Evolutionary conservation across 1,284 basidiomycete species (phyloP).

Genomic region (Mycena sp.): DNA sequence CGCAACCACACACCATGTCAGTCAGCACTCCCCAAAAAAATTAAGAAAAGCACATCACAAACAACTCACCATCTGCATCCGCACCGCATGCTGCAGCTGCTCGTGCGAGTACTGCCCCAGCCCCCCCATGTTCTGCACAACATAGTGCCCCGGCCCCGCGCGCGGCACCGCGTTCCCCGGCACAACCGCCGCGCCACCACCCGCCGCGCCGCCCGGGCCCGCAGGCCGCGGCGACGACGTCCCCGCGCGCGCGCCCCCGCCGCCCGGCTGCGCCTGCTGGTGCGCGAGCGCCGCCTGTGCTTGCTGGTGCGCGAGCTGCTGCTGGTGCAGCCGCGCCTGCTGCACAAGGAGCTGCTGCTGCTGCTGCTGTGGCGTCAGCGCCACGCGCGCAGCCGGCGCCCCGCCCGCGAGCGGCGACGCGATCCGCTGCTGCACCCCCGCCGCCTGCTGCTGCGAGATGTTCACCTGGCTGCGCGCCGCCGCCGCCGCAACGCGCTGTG

Average conservation of each 20-base stretch:
- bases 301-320: slow-evolving; percentile 12
- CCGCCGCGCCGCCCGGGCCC: background rate
- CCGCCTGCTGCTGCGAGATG: slow-evolving; percentile 21
- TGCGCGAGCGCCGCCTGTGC: slow-evolving; percentile 10
- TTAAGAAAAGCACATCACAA: background rate
- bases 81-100: slow-evolving; percentile 23
- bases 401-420: slow-evolving; percentile 20
- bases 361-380: slow-evolving; percentile 13
- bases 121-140: slow-evolving; percentile 14
- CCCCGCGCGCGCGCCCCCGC: slow-evolving; percentile 7
- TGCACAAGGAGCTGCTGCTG: slow-evolving; percentile 15
- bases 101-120: slow-evolving; percentile 19
- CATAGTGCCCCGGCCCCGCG: background rate
- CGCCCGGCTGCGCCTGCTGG: background rate
- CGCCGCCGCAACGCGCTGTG: background rate
- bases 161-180: slow-evolving; percentile 20
- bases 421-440: slow-evolving; percentile 22
- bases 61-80: background rate
- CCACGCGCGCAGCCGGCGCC: background rate
- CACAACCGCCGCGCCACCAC: slow-evolving; percentile 13
- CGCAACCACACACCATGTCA: background rate
- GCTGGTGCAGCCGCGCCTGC: slow-evolving; percentile 11
- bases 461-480: slow-evolving; percentile 10
- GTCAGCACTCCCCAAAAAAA: background rate
- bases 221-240: slow-evolving; percentile 27